These are phyloP conservation scores for Heimioporus sp. DNA, from an alignment of 768 basidiomycete species.

Conservation along the genomic window DNA sequence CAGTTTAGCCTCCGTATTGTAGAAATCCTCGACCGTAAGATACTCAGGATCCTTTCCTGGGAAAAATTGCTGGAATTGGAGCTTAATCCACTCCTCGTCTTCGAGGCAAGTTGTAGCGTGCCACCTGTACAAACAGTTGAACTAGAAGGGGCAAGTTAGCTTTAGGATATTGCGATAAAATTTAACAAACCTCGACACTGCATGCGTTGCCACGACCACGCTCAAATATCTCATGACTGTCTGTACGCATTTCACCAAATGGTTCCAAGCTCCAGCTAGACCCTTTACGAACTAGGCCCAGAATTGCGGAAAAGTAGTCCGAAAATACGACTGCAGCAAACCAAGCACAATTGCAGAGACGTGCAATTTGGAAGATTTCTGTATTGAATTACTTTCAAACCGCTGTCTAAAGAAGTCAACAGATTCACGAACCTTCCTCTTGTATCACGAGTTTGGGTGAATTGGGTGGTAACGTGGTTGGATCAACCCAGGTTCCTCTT, in stretches of 20 bases:
- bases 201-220: conserved; percentile 79
- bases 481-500: conserved; percentile 59
- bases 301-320: conserved; percentile 78
- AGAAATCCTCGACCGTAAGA: conserved; percentile 51
- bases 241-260: conserved; percentile 66
- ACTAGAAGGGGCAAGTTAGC: conserved; percentile 39
- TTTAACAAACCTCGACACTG: conserved; percentile 66
- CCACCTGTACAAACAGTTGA: conserved; percentile 85
- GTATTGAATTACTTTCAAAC: conserved; percentile 23
- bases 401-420: neutral
- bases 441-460: conserved; percentile 44
- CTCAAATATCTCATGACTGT: conserved; percentile 66
- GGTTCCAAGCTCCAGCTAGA: conserved; percentile 76
- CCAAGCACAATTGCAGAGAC: conserved; percentile 79
- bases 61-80: conserved; percentile 52
- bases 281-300: conserved; percentile 76
- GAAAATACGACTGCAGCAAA: conserved; percentile 77
- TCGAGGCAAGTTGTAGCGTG: conserved; percentile 74
- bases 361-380: conserved; percentile 82
- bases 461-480: conserved; percentile 38
- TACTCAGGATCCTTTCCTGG: conserved; percentile 48
- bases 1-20: conserved; percentile 33
- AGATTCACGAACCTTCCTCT: conserved; percentile 44
- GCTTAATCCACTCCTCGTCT: conserved; percentile 69
- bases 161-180: neutral